Conservation (phyloP, 306 rosid genomes). For the Castanea mollissima region DNA sequence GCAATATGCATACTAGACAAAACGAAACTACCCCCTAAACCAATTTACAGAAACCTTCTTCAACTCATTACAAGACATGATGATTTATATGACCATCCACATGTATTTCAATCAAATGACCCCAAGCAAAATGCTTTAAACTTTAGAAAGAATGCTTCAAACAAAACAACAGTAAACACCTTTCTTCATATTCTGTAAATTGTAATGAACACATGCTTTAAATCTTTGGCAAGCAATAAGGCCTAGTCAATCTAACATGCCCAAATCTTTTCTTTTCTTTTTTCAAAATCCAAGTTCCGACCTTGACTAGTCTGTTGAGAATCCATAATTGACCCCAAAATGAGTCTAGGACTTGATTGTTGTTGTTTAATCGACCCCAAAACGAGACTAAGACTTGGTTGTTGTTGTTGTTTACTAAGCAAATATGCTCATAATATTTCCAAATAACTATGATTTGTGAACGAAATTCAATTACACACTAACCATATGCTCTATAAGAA, state of each 20-base stretch:
- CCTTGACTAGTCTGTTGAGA: too few species aligned
- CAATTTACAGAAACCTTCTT: too few species aligned
- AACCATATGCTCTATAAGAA: background rate
- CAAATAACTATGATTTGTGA: background rate
- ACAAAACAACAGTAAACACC: background rate
- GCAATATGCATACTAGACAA: background rate
- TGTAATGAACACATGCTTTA: background rate
- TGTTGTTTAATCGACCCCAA: too few species aligned
- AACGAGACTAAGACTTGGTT: too few species aligned
- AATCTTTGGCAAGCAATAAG: background rate
- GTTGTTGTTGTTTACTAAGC: too few species aligned
- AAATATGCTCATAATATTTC: background rate
- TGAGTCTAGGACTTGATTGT: too few species aligned
- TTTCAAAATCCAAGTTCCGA: too few species aligned
- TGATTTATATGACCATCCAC: too few species aligned
- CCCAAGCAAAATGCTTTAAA: background rate
- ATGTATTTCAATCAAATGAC: background rate
- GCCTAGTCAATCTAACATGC: background rate
- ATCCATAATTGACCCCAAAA: too few species aligned
- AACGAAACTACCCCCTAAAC: too few species aligned
- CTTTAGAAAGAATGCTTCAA: background rate
- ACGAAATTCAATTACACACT: background rate
- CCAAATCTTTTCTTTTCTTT: too few species aligned
- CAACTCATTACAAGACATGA: too few species aligned
- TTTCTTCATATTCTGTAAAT: background rate